These are phyloP conservation scores for Rhizopus arrhizus DNA, from an alignment of 371 early-diverging fungal species.

Conservation along the genomic window DNA sequence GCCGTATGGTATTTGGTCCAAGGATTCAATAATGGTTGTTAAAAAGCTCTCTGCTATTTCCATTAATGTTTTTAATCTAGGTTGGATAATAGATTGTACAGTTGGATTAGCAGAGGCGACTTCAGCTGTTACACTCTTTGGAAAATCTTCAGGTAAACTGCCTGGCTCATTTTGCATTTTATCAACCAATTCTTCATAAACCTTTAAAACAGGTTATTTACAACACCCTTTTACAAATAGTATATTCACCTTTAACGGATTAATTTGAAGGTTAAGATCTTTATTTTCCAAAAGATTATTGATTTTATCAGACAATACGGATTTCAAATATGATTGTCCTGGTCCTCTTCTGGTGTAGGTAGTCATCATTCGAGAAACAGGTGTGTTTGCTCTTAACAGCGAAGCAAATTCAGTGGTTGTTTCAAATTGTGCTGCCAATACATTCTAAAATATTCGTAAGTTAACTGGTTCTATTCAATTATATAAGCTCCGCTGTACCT, in stretches of 20 bases:
- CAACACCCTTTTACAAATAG: slow-evolving; percentile 17
- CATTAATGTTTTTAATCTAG: slow-evolving; percentile 73
- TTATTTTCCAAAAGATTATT: slow-evolving; percentile 52
- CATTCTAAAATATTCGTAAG: slow-evolving; percentile 55
- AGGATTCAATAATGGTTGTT: slow-evolving; percentile 72
- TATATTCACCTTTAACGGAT: slow-evolving; percentile 71
- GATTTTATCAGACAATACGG: slow-evolving; percentile 82
- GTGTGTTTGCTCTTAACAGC: slow-evolving; percentile 91
- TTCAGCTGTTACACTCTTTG: slow-evolving; percentile 68
- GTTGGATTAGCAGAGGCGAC: slow-evolving; percentile 67
- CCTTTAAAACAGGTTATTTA: slow-evolving; percentile 74
- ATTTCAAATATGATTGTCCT: slow-evolving; percentile 91
- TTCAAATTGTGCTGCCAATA: slow-evolving; percentile 89
- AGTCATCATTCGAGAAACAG: slow-evolving; percentile 95
- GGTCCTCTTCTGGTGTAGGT: slow-evolving; percentile 94
- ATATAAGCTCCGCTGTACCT: slow-evolving; percentile 50
- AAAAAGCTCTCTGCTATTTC: slow-evolving; percentile 82
- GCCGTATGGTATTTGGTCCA: slow-evolving; percentile 86
- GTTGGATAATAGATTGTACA: slow-evolving; percentile 74
- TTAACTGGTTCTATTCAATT: not conserved
- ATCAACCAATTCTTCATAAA: slow-evolving; percentile 82
- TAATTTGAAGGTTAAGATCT: slow-evolving; percentile 85
- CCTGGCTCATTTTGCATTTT: slow-evolving; percentile 62
- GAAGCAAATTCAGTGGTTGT: slow-evolving; percentile 84
- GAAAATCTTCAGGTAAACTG: slow-evolving; percentile 38